Evolutionary conservation across 306 rosid genomes (phyloP), one percentile per base, ranked within the genome.

Genomic region (Acmispon strigosus): DNA sequence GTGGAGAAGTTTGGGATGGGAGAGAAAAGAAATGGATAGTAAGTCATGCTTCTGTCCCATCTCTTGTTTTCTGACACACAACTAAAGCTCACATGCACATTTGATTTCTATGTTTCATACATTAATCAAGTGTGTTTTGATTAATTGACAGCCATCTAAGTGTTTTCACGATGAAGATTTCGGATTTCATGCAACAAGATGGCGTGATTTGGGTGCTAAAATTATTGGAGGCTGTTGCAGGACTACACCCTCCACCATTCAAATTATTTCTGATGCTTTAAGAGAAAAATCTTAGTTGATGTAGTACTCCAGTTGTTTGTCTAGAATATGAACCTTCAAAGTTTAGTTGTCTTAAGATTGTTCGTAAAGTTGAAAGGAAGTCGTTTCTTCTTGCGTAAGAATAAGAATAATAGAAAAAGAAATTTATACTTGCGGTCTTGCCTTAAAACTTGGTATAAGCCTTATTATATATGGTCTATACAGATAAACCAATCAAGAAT

Each of bases 1-100:
- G 91, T 43, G 98, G 98, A 11, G 96, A 92, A 56, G 70, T 84
- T 24, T 92, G 98, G 98, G 98, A 90, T 81, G 96, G 93, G 50
- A 88, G 49, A 71, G 89, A 88, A 55, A 92, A 92, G 81, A 79
- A 79, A 80, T 92, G 98, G 98, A 82, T 88, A 72, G 98, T 90
- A 65, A 88, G 96, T 84, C 29, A 0, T 8, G 2, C 2, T 39
- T 53, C 9, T 48, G 69, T 59, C 19, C 27, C 24, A 10, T 18
- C 44, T 27, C 8, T 2, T 17, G 47, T 32, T 2, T 22, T 2
- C 49, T 7, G 13, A 3, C 50, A 54, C 29, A 36, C 53, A 12
- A 8, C 5, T 2, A 29, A 12, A 6, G 36, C 8, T 11, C 7
- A 53, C 47, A 10, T 3, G 20, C 67, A 15, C 8, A 15, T 15